phyloP scores from a whole-genome alignment of 2,329 filamentous ascomycete species.

The Penicillium sp. region DNA sequence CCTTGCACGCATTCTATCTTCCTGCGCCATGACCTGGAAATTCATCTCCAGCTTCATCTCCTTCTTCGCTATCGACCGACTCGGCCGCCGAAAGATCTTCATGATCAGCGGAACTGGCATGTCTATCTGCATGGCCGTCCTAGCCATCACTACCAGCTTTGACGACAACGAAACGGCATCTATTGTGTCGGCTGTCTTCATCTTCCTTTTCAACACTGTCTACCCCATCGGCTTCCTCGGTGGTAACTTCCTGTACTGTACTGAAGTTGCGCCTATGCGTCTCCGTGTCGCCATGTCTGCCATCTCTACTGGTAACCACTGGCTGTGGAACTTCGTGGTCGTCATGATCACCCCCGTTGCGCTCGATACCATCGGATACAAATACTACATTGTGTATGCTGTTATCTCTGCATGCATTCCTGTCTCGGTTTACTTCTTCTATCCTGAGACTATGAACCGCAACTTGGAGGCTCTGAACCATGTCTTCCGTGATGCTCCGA shows the following conservation, averaged over 20 bases:
- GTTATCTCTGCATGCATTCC: conserved; percentile 24
- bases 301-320: conserved; percentile 24
- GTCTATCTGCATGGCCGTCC: conserved; percentile 56
- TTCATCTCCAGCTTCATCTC: conserved; percentile 54
- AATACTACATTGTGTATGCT: conserved; percentile 24
- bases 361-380: conserved; percentile 23
- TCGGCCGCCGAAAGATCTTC: conserved; percentile 54
- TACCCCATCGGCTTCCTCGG: conserved; percentile 25
- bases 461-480: conserved; percentile 26
- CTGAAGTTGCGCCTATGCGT: conserved; percentile 25
- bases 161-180: conserved; percentile 20
- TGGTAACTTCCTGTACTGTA: conserved; percentile 27
- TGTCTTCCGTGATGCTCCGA: conserved; percentile 25
- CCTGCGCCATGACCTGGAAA: conserved; percentile 57
- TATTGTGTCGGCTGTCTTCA: conserved; percentile 20
- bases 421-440: conserved; percentile 21
- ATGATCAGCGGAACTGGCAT: conserved; percentile 55
- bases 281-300: conserved; percentile 26
- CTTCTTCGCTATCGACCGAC: conserved; percentile 53
- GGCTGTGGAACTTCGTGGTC: conserved; percentile 28
- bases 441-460: conserved; percentile 28
- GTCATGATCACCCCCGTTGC: conserved; percentile 26
- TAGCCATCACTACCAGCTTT: conserved; percentile 41
- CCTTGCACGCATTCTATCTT: conserved; percentile 41
- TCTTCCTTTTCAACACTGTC: conserved; percentile 26